Base-by-base conservation (phyloP, 2,329 filamentous ascomycete species). In the Blastomyces silverae region DNA sequence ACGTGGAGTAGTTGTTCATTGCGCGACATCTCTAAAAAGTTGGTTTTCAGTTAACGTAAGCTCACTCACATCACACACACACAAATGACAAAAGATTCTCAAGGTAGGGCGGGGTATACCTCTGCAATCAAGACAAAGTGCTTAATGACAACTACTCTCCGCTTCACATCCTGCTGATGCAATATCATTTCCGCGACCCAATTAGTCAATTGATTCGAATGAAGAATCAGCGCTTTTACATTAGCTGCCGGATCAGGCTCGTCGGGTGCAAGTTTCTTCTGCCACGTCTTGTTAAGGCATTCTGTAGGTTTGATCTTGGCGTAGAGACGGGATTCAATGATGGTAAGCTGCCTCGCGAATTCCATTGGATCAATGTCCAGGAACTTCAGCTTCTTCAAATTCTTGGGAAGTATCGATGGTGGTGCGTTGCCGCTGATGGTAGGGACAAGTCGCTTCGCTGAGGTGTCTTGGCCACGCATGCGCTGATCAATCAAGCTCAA, bases 161-260 rank as follows among this genome's bases (percentile, higher is more conserved):
- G 95, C 81, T 94, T 96, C 67, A 97, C 90, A 75, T 99, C 94
- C 71, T 88, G 85, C 77, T 99, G 94, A 0, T 89, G 92, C 67
- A 99, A 79, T 70, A 99, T 97, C 94, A 99, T 97, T 77, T 97
- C 93, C 39, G 94, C 94, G 61, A 97, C 94, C 94, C 94, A 99
- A 75, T 97, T 99, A 6, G 94, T 99, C 82, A 99, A 87, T 77
- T 97, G 93, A 73, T 99, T 99, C 0, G 94, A 97, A 78, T 99
- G 94, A 62, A 97, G 82, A 78, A 99, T 99, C 67, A 99, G 83
- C 11, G 92, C 90, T 79, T 97, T 97, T 70, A 99, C 91, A 71
- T 99, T 97, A 0, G 91, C 86, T 11, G 94, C 92, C 6, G 89
- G 85, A 67, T 92, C 89, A 2, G 74, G 71, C 66, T 89, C 88